A percentile compares a stretch with the other conserved stretches of the same genome.
These are phyloP conservation scores for Thermomyces lanuginosus DNA, from an alignment of 2,329 filamentous ascomycete species.

Conservation along the genomic window DNA sequence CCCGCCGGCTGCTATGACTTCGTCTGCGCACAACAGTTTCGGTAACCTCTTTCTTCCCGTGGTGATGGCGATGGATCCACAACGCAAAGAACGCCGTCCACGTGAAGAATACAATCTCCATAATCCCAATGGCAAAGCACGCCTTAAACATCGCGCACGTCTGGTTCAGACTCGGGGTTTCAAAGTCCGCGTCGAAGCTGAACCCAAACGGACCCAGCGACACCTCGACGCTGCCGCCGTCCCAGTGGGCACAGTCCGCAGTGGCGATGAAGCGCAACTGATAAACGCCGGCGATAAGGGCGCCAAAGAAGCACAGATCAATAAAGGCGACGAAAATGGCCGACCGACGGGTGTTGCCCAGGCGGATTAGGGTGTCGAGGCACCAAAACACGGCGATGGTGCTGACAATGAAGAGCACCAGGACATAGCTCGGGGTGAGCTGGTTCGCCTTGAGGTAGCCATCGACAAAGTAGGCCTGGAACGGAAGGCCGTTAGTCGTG, in stretches of 20 bases:
- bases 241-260: conserved; percentile 52
- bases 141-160: conserved; percentile 87
- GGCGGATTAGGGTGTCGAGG: conserved; percentile 43
- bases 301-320: conserved; percentile 45
- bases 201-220: conserved; percentile 48
- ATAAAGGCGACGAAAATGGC: conserved; percentile 44
- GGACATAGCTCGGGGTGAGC: conserved; percentile 44
- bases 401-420: conserved; percentile 49
- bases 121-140: conserved; percentile 74
- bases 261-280: conserved; percentile 39
- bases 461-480: conserved; percentile 43
- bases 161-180: conserved; percentile 46
- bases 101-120: conserved; percentile 69
- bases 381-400: conserved; percentile 46
- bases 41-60: conserved; percentile 21
- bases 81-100: conserved; percentile 55
- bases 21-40: conserved; percentile 22
- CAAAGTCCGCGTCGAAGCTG: conserved; percentile 33
- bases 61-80: conserved; percentile 21
- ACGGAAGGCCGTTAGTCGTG: conserved; percentile 2
- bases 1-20: conserved; percentile 21
- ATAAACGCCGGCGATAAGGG: conserved; percentile 46
- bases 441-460: conserved; percentile 40
- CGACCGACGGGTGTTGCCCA: conserved; percentile 42
- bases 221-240: conserved; percentile 36